Evolutionary conservation across 148 eudicot genomes (phyloP), one percentile per base, ranked within the genome.

Genomic region (Hydrangea macrophylla): DNA sequence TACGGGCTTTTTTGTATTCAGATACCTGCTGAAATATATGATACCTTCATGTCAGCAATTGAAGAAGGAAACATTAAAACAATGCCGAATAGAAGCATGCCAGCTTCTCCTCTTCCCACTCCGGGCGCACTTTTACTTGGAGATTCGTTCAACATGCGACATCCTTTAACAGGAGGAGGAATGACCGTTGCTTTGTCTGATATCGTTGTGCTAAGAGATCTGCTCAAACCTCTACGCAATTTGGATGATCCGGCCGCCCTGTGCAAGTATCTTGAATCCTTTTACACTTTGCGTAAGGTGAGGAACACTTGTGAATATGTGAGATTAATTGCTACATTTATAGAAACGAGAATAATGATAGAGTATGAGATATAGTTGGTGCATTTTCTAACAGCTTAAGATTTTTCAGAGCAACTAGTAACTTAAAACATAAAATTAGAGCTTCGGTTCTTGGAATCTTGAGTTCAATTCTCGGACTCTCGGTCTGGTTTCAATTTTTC

Each of bases 111-210:
- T 1, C 12, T 28, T 27, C 68, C 68, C 39, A 64, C 68, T 32
- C 68, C 68, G 6, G 68, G 68, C 31, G 67, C 55, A 40, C 40
- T 63, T 30, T 20, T 63, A 63, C 31, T 63, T 13, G 67, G 67
- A 10, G 67, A 63, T 26, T 17, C 67, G 17, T 44, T 63, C 48
- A 61, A 61, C 42, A 61, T 61, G 65, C 24, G 65, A 37, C 65
- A 61, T 37, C 65, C 65, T 37, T 63, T 63, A 48, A 63, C 67
- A 15, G 67, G 67, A 22, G 68, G 68, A 64, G 68, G 68, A 64
- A 64, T 64, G 68, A 64, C 68, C 0, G 68, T 64, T 3, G 68
- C 68, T 6, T 31, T 64, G 31, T 30, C 68, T 17, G 68, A 64
- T 30, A 53, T 64, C 25, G 68, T 64, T 17, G 55, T 64, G 0